Conservation (phyloP, 2,329 filamentous ascomycete species). For the Hymenoscyphus repandus region DNA sequence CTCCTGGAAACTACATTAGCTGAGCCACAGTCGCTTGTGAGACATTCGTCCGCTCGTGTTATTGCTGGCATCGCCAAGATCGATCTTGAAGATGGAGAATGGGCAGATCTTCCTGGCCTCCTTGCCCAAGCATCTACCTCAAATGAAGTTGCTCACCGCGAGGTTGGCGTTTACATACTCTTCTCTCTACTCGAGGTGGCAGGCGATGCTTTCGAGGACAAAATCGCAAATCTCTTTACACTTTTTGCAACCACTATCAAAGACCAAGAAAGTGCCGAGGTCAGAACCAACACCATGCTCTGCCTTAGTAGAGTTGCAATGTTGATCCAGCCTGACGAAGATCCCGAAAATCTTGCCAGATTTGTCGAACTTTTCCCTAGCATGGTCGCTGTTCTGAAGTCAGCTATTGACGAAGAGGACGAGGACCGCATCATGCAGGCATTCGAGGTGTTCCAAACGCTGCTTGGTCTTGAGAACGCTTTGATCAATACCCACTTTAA, state of each 20-base stretch:
- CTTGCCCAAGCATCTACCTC: conserved; percentile 76
- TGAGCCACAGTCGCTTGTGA: conserved; percentile 69
- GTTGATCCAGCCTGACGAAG: conserved; percentile 83
- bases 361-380: conserved; percentile 78
- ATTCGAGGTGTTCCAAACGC: conserved; percentile 95
- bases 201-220: conserved; percentile 76
- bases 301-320: conserved; percentile 83
- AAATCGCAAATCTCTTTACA: conserved; percentile 72
- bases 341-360: conserved; percentile 63
- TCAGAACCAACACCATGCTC: conserved; percentile 90
- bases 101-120: conserved; percentile 73
- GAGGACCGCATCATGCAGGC: conserved; percentile 85
- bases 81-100: conserved; percentile 83
- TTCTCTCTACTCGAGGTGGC: conserved; percentile 87
- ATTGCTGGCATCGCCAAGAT: conserved; percentile 81
- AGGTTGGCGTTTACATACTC: conserved; percentile 89
- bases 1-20: conserved; percentile 78
- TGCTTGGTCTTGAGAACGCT: conserved; percentile 82
- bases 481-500: conserved; percentile 81
- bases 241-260: conserved; percentile 84
- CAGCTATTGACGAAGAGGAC: conserved; percentile 70
- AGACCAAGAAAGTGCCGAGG: conserved; percentile 85
- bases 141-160: conserved; percentile 70
- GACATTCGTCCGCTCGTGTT: conserved; percentile 83
- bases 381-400: conserved; percentile 87